Percentiles rank a stretch among this genome's conserved stretches.
Evolutionary conservation across 2,329 filamentous ascomycete genomes (phyloP).

Genomic region (Coniochaeta prunicola): DNA sequence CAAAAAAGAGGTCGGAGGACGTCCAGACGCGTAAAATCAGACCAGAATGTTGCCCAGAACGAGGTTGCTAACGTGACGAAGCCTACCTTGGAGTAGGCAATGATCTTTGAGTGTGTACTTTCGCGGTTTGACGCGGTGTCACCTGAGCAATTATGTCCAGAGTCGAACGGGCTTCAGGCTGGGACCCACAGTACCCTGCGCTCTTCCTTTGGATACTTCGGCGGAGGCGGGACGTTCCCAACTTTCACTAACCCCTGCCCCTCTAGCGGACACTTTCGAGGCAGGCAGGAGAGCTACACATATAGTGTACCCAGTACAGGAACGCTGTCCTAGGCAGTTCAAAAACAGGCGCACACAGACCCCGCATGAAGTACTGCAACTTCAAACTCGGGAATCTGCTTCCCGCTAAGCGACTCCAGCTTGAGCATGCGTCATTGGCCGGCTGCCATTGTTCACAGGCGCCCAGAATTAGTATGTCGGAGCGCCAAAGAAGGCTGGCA

Average conservation of each 20-base stretch:
- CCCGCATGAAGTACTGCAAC: background rate
- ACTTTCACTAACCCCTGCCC: background rate
- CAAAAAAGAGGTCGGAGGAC: background rate
- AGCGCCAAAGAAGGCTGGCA: background rate
- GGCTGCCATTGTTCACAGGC: background rate
- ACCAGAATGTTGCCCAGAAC: background rate
- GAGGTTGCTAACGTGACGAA: background rate
- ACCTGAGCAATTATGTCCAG: background rate
- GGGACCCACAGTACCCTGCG: background rate
- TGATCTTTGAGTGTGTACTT: background rate
- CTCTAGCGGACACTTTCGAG: background rate
- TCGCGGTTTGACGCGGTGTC: conserved; percentile 1
- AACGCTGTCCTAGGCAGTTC: background rate
- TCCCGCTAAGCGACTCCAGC: background rate
- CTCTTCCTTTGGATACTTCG: background rate
- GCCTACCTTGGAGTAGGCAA: background rate
- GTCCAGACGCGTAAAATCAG: background rate
- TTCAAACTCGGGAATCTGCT: background rate
- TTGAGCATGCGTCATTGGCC: background rate
- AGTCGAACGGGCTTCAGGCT: background rate
- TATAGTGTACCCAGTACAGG: background rate
- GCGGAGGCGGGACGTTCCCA: conserved; percentile 2
- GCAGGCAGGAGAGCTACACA: background rate
- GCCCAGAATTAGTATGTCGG: background rate
- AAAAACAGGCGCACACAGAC: background rate